Evolutionary conservation across 2,329 filamentous ascomycete species (phyloP), one percentile per base, ranked within the genome.

Genomic region (Aureobasidium namibiae): DNA sequence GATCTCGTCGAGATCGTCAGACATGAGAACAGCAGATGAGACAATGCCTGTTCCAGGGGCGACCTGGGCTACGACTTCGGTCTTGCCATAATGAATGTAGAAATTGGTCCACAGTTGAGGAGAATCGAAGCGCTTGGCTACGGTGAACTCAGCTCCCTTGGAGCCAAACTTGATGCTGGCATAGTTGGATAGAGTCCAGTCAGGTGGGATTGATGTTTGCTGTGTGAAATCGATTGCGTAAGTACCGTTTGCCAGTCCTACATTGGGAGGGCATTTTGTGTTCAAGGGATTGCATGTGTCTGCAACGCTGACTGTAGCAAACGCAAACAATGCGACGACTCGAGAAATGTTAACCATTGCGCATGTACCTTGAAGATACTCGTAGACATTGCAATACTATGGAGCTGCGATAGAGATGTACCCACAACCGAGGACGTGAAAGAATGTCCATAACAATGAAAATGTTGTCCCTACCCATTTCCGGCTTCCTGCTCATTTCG

Each of bases 41-140:
- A 81, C 72, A 59, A 80, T 77, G 24, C 79, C 79, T n/a, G 64
- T 67, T 52, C 80, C 80, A 6, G 73, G 68, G 3, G 79, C 74
- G 3, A 78, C 75, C 65, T 75, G 73, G 64, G 80, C 70, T 56
- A 76, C 68, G 23, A 80, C 71, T 41, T 77, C 74, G 39, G 82
- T 70, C 59, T 74, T 75, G 52, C 80, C 80, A 63, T 81, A 82
- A 65, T 81, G 74, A 66, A 83, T 74, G 69, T 80, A 81, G 66
- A 79, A 78, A 42, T 72, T 54, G 11, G 70, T 70, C 60, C 65
- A 67, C 54, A 79, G 70, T 44, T 75, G 75, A 24, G 80, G 80
- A 1, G 80, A 77, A 61, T 82, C 73, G 14, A 72, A 74, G 33
- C 73, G 72, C 63, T 75, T 76, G 46, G 67, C 69, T 63, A 82